Evolutionary conservation across 306 rosid species (phyloP), one percentile per base, ranked within the genome.

Genomic region (Gynostemma pentaphyllum): DNA sequence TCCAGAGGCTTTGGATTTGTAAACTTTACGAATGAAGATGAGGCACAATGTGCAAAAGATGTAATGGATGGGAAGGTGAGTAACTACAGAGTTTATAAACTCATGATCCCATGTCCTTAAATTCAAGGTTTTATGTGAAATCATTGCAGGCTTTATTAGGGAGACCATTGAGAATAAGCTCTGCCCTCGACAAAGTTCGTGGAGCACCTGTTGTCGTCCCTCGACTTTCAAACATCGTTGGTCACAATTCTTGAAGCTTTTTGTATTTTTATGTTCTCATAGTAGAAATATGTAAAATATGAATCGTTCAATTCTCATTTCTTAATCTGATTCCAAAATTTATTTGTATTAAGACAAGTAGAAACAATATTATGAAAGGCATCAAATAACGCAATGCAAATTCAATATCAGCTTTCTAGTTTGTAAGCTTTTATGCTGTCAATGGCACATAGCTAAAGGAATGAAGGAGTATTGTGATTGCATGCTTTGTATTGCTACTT

Each of bases 1-100:
- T 79, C 92, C 61, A 88, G 95, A 76, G 96, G 98, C 62, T 88
- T 85, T 55, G 96, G 98, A 22, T 91, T 91, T 75, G 95, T 91
- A 55, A 69, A 74, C 36, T 91, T 88, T 73, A 59, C 81, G 51
- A 78, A 74, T 50, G 92, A 75, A 74, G 82, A 82, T 61, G 77
- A 80, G 52, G 95, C 98, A 32, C 68, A 46, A 56, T 67, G 74
- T 76, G 98, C 98, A 1, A 91, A 84, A 79, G 82, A 88, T 65
- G 89, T 88, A 68, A 88, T 91, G 98, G 96, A 91, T 45, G 95
- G 98, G 68, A 91, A 88, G 88, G 98, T 86, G 23, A 74, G 32
- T 36, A 15, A 9, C 7, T 23, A 4, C 0, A 36, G 13, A 62
- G 24, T 42, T 14, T 44, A n/a, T 22, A 32, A 22, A 54, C 13